These are phyloP conservation scores for Clarireedia monteithiana DNA, from an alignment of 2,329 filamentous ascomycete species.

Conservation along the genomic window DNA sequence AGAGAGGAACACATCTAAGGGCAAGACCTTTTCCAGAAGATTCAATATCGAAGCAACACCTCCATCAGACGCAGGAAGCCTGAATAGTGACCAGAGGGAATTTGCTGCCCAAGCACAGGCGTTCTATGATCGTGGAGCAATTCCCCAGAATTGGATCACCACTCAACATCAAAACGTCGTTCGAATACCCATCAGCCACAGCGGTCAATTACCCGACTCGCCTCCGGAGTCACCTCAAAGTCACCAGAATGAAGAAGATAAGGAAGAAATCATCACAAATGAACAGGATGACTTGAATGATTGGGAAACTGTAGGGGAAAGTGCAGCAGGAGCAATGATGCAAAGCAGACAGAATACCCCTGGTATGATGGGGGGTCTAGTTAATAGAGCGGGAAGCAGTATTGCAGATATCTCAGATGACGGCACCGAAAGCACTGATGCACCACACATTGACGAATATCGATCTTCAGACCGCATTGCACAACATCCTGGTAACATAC, in stretches of 20 bases:
- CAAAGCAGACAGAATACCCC: conserved; percentile 4
- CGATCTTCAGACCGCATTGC: conserved; percentile 23
- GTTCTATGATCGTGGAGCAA: conserved; percentile 21
- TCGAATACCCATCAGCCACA: conserved; percentile 19
- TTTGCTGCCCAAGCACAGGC: conserved; percentile 8
- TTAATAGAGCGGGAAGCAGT: conserved; percentile 23
- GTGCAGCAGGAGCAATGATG: conserved; percentile 8
- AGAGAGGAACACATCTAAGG: conserved; percentile 9
- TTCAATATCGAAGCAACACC: conserved; percentile 10
- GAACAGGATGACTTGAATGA: conserved; percentile 21
- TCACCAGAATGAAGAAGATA: neutral
- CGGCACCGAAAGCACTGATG: conserved; percentile 11
- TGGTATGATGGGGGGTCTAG: conserved; percentile 12
- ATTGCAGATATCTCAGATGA: conserved; percentile 25
- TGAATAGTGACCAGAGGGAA: conserved; percentile 4
- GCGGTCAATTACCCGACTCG: conserved; percentile 12
- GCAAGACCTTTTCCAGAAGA: conserved; percentile 10
- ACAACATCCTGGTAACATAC: conserved; percentile 23
- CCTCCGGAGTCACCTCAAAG: conserved; percentile 14
- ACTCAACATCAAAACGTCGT: conserved; percentile 16
- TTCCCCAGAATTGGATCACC: conserved; percentile 18
- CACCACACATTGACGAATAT: conserved; percentile 17
- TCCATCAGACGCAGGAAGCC: conserved; percentile 7
- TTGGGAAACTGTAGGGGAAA: conserved; percentile 28
- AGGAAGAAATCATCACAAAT: neutral